These are phyloP conservation scores for Gastrolobium villosum DNA, from an alignment of 306 rosid genomes.

Conservation along the genomic window DNA sequence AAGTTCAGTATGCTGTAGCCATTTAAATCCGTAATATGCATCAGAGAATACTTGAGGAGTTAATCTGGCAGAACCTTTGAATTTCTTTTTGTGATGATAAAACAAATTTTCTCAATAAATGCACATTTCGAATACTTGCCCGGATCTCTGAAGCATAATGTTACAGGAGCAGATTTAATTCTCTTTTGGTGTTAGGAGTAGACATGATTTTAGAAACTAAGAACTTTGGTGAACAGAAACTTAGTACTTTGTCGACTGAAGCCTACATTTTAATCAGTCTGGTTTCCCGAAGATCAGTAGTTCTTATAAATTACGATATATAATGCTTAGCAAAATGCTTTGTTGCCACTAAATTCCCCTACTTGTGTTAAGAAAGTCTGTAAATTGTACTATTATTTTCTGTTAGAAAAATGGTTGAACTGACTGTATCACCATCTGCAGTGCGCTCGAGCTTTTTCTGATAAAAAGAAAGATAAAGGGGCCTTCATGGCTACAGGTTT, in stretches of 20 bases:
- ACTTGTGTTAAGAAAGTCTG: neutral
- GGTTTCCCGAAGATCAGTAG: neutral
- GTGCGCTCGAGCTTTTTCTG: slow-evolving; percentile 90
- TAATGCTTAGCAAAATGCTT: slow-evolving; percentile 3
- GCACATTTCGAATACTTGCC: slow-evolving; percentile 7
- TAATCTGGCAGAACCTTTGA: slow-evolving; percentile 24
- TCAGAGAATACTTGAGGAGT: neutral
- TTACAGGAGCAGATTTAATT: neutral
- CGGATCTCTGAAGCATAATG: neutral
- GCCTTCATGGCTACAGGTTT: slow-evolving; percentile 86
- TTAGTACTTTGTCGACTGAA: neutral
- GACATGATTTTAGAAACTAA: neutral
- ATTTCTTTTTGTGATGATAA: slow-evolving; percentile 21
- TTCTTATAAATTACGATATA: neutral
- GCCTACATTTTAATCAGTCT: neutral
- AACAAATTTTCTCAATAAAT: slow-evolving; percentile 3
- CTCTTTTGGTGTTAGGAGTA: neutral
- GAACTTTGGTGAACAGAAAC: slow-evolving; percentile 7
- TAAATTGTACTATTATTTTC: slow-evolving; percentile 31
- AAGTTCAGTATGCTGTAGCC: slow-evolving; percentile 5
- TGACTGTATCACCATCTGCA: slow-evolving; percentile 62
- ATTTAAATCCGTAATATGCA: slow-evolving; percentile 26
- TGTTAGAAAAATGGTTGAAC: slow-evolving; percentile 28
- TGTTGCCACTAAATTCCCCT: neutral
- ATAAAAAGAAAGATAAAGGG: slow-evolving; percentile 92